phyloP scores from a whole-genome alignment of 345 rosid species.

The Dovyalis caffra region DNA sequence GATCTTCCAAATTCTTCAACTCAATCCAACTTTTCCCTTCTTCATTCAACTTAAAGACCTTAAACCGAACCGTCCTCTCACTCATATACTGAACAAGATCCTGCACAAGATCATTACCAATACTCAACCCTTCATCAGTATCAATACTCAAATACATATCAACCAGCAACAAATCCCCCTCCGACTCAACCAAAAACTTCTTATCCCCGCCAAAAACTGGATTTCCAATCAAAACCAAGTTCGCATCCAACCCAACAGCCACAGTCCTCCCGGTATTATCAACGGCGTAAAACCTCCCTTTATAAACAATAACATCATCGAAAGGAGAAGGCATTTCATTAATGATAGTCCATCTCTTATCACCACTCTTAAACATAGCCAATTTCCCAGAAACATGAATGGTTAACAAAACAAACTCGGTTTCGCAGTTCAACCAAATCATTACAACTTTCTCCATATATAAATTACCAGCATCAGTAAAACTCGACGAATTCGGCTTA shows the following conservation, averaged over 20 bases:
- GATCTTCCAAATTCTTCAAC: constrained; percentile 47
- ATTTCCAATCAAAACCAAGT: constrained; percentile 31
- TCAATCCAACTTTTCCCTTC: constrained; percentile 53
- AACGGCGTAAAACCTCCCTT: constrained; percentile 66
- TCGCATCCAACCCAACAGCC: constrained; percentile 41
- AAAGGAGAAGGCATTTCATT: constrained; percentile 76
- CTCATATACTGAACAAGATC: constrained; percentile 37
- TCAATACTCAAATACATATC: constrained; percentile 81
- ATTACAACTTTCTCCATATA: constrained; percentile 81
- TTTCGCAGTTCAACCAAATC: constrained; percentile 28
- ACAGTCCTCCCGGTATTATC: constrained; percentile 72
- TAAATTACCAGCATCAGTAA: constrained; percentile 35
- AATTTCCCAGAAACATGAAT: constrained; percentile 88
- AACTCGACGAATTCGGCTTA: constrained; percentile 11
- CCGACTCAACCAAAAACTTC: constrained; percentile 82
- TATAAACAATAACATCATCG: constrained; percentile 69
- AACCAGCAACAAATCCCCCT: constrained; percentile 65
- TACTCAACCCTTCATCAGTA: constrained; percentile 32
- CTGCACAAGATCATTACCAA: constrained; percentile 33
- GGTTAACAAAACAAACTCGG: constrained; percentile 65
- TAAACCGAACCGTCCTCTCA: constrained; percentile 79
- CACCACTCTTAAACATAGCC: constrained; percentile 63
- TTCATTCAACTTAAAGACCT: constrained; percentile 56
- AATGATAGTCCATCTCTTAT: constrained; percentile 64
- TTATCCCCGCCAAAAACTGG: constrained; percentile 83